Percentiles rank a stretch among this genome's conserved stretches.
phyloP scores from a whole-genome alignment of 164 flowering plant species.

The Tetrastigma voinierianum region DNA sequence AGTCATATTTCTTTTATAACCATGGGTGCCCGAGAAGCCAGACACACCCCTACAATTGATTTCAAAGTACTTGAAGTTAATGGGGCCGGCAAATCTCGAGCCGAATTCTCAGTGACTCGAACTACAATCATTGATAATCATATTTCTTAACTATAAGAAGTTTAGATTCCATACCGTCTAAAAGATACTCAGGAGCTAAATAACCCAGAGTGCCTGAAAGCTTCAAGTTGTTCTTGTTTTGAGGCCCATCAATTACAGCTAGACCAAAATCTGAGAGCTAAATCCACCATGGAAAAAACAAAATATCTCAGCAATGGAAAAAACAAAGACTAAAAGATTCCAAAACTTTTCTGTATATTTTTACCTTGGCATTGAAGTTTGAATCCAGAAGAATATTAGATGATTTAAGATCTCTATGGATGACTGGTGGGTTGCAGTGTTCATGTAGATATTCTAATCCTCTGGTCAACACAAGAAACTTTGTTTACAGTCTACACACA shows the following conservation, averaged over 20 bases:
- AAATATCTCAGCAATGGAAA: slow-evolving; percentile 4
- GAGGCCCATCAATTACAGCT: slow-evolving; percentile 62
- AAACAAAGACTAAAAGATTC: neutral
- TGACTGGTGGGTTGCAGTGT: slow-evolving; percentile 82
- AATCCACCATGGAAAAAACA: neutral
- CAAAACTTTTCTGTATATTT: neutral
- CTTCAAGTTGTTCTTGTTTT: slow-evolving; percentile 61
- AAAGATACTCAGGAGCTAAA: slow-evolving; percentile 92
- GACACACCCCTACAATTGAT: too few species aligned
- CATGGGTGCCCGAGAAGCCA: too few species aligned
- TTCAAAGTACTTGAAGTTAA: too few species aligned
- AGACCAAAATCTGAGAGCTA: slow-evolving; percentile 97
- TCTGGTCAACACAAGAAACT: slow-evolving; percentile 44
- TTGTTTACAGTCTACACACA: neutral
- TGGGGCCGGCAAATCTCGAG: too few species aligned
- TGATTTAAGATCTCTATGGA: slow-evolving; percentile 97
- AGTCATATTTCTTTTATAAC: too few species aligned
- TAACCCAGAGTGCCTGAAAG: slow-evolving; percentile 93
- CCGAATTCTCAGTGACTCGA: too few species aligned
- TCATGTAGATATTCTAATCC: slow-evolving; percentile 94
- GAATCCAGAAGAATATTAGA: slow-evolving; percentile 92
- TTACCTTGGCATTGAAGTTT: slow-evolving; percentile 90
- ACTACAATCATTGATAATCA: too few species aligned
- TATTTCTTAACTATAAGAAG: slow-evolving; percentile 2
- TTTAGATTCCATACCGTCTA: slow-evolving; percentile 66